Evolutionary conservation across 305 asterid species (phyloP), one percentile per base, ranked within the genome.

Genomic region (Fraxinus albicans): DNA sequence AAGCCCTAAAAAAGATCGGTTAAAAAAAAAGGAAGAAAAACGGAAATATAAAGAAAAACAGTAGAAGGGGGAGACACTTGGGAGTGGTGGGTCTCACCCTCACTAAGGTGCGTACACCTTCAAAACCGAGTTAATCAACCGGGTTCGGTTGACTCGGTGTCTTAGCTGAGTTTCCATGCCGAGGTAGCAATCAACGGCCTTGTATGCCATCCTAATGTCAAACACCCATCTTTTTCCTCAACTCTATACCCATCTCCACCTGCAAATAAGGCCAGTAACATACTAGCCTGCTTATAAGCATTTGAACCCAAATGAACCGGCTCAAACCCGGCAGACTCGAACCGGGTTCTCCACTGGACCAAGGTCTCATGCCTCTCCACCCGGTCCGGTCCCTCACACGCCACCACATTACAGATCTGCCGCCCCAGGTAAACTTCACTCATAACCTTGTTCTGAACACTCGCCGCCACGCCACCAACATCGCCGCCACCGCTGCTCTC

Each of bases 131-230:
- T 86, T 58, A 63, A 87, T 73, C 33, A 55, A 21, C 77, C 21
- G 60, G 77, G 19, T 55, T 55, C 7, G 1, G 25, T 77, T 7
- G 42, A 53, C 81, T 65, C 86, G 35, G 91, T 50, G 73, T 23
- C 36, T 83, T 80, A 90, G 34, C 84, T 58, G 80, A 90, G 93
- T 83, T 89, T 90, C 99, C 99, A 96, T 3, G 98, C 98, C 8
- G 99, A 96, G 63, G 99, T 91, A 23, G 98, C 96, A 70, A 96
- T 92, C 80, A 96, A 73, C 29, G 99, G 94, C 91, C 98, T 87
- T 0, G 98, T 93, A 19, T 96, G 98, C 99, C 99, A 96, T 38
- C 98, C 99, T 89, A 96, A 72, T 95, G 90, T 92, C 94, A 96
- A 86, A 82, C 98, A 92, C 0, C 99, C 99, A 81, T 89, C 85